A percentile compares a stretch with the other conserved stretches of the same genome.
phyloP scores from a whole-genome alignment of 2,329 filamentous ascomycete species.

The Ceratocystis cubensis region DNA sequence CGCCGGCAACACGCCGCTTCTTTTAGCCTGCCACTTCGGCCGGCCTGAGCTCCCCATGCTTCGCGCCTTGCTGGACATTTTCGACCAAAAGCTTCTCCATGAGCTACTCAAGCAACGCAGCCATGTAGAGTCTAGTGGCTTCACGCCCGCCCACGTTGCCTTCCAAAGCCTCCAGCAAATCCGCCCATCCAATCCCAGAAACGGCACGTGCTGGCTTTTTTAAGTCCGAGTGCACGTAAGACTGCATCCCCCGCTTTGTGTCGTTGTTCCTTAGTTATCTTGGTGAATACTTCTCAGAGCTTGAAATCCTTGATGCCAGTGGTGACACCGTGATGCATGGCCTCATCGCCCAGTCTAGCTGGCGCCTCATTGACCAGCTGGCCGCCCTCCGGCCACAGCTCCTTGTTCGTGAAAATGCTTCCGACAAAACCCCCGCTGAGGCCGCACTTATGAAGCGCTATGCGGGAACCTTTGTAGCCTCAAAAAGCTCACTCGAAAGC shows the following conservation, averaged over 20 bases:
- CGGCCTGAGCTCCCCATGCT: constrained; percentile 30
- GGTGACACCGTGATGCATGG: constrained; percentile 36
- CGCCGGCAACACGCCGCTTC: constrained; percentile 52
- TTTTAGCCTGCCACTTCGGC: constrained; percentile 49
- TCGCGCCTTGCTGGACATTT: background rate
- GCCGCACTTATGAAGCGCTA: constrained; percentile 40
- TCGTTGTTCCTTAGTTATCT: background rate
- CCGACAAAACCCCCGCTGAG: constrained; percentile 61
- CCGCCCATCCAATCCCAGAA: no score
- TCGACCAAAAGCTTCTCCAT: background rate
- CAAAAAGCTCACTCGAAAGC: no score
- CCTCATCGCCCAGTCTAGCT: constrained; percentile 33
- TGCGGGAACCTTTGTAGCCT: background rate
- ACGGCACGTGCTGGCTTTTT: background rate
- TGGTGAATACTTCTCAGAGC: background rate
- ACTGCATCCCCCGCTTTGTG: background rate
- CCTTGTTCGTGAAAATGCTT: constrained; percentile 60
- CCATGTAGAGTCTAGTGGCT: background rate
- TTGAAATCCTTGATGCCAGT: background rate
- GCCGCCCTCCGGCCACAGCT: constrained; percentile 46
- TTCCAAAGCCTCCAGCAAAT: constrained; percentile 26
- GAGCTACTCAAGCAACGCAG: constrained; percentile 1
- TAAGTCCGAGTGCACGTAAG: background rate
- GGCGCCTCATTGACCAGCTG: constrained; percentile 33
- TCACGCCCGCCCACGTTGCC: background rate